These are phyloP conservation scores for Mrakia blollopis DNA, from an alignment of 768 basidiomycete species.

Conservation along the genomic window DNA sequence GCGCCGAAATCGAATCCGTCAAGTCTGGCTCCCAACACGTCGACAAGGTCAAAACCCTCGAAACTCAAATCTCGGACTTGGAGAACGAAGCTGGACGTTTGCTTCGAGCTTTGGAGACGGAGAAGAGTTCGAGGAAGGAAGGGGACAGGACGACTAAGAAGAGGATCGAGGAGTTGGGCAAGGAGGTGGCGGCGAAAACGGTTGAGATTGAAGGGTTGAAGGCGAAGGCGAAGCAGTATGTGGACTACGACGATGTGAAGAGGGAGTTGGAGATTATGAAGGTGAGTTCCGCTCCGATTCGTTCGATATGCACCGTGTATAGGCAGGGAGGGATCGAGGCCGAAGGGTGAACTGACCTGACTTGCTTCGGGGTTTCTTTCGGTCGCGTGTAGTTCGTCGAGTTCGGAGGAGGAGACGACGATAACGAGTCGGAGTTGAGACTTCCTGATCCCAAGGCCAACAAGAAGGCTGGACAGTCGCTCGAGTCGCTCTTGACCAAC, in stretches of 20 bases:
- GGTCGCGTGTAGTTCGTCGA: constrained; percentile 71
- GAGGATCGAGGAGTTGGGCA: constrained; percentile 57
- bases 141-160: constrained; percentile 52
- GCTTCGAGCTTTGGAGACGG: constrained; percentile 54
- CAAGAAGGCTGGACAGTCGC: constrained; percentile 68
- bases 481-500: constrained; percentile 82
- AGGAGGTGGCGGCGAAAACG: constrained; percentile 53
- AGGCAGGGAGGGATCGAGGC: too few relatives aligned
- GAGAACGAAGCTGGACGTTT: constrained; percentile 71
- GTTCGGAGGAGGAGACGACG: constrained; percentile 79
- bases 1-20: constrained; percentile 88
- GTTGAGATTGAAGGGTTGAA: constrained; percentile 66
- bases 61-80: constrained; percentile 65
- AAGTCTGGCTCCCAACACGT: constrained; percentile 70
- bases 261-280: constrained; percentile 98
- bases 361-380: neutral
- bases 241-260: constrained; percentile 95
- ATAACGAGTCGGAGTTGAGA: constrained; percentile 49
- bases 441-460: constrained; percentile 84
- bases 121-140: constrained; percentile 59
- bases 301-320: neutral
- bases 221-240: constrained; percentile 63
- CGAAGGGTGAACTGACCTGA: neutral
- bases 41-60: constrained; percentile 62
- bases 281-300: constrained; percentile 54